Evolutionary conservation across 1,284 basidiomycete species (phyloP).

Genomic region (Tilletia walkeri): DNA sequence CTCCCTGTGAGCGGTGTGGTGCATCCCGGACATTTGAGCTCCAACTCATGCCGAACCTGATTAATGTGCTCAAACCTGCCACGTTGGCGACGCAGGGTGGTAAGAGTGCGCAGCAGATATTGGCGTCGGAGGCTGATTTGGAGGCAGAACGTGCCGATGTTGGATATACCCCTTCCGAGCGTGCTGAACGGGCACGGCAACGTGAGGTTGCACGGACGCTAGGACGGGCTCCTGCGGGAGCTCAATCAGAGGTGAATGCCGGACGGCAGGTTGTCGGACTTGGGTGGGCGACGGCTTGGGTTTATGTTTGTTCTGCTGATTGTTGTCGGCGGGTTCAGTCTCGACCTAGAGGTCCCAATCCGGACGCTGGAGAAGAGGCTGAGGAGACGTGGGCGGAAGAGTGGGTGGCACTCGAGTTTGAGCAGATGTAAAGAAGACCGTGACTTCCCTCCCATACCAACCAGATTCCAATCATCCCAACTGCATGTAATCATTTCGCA

Average conservation of each 20-base stretch:
- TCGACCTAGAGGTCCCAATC: neutral
- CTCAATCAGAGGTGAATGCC: neutral
- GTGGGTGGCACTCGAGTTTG: constrained; percentile 16
- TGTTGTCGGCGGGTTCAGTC: constrained; percentile 24
- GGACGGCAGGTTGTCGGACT: constrained; percentile 34
- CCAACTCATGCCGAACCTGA: constrained; percentile 55
- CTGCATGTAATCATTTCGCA: neutral
- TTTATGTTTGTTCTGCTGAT: constrained; percentile 49
- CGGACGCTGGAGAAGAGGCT: neutral
- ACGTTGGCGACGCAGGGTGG: constrained; percentile 27
- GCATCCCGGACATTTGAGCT: constrained; percentile 45
- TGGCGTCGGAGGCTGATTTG: constrained; percentile 1
- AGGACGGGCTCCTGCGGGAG: constrained; percentile 6
- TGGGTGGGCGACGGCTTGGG: constrained; percentile 48
- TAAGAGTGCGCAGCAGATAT: neutral
- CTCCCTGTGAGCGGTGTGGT: constrained; percentile 43
- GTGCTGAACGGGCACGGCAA: constrained; percentile 21
- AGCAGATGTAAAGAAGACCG: neutral
- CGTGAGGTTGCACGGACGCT: constrained; percentile 15
- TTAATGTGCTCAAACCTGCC: constrained; percentile 42
- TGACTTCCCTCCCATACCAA: neutral
- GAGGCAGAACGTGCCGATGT: constrained; percentile 32
- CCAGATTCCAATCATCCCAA: neutral
- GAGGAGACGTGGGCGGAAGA: constrained; percentile 17
- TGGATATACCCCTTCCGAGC: constrained; percentile 44